phyloP scores from a whole-genome alignment of 2,329 filamentous ascomycete genomes.

The Pseudodiploospora longispora region DNA sequence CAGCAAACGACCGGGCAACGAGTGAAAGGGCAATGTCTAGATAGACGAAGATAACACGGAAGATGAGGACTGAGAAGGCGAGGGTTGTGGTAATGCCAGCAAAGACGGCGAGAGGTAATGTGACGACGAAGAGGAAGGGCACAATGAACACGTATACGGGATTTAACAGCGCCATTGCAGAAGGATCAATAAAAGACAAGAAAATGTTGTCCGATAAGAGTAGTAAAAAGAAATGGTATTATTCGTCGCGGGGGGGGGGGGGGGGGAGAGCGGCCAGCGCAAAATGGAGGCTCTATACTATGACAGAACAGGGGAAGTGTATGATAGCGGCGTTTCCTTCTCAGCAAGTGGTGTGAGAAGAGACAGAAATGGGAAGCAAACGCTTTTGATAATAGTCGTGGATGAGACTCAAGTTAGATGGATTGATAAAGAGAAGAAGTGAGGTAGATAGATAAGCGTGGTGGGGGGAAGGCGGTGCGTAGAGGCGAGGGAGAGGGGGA shows the following conservation, averaged over 20 bases:
- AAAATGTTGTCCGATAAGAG: background rate
- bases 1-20: slow-evolving; percentile 43
- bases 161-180: slow-evolving; percentile 43
- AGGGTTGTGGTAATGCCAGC: slow-evolving; percentile 56
- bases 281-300: no score
- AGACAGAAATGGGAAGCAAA: no score
- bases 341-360: no score
- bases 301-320: no score
- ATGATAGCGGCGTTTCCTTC: no score
- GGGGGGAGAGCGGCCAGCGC: background rate
- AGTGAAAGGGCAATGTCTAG: slow-evolving; percentile 53
- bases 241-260: background rate
- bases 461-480: background rate
- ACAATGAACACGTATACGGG: slow-evolving; percentile 49
- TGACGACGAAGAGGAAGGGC: slow-evolving; percentile 54
- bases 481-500: background rate
- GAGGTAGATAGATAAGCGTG: background rate
- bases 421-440: no score
- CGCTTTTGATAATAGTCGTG: no score
- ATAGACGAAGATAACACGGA: slow-evolving; percentile 55
- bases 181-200: slow-evolving; percentile 4
- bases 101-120: slow-evolving; percentile 54
- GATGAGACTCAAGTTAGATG: no score
- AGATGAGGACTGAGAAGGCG: slow-evolving; percentile 52
- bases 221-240: background rate